Conservation (phyloP, 306 rosid genomes). For the Benincasa hispida region DNA sequence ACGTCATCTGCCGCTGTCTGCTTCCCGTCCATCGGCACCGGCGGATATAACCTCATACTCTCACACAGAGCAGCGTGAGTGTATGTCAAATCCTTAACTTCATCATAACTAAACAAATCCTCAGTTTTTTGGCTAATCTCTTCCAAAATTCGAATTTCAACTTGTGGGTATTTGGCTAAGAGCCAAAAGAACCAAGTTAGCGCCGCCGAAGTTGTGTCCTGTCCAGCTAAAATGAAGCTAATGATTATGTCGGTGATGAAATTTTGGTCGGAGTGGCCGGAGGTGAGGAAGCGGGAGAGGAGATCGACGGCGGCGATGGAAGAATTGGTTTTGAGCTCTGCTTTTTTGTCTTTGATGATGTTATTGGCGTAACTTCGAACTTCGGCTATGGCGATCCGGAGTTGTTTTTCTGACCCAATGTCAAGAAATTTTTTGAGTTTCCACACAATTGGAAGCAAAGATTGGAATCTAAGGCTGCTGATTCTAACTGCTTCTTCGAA, state of each 20-base stretch:
- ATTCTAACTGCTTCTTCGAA: slow-evolving; percentile 31
- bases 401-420: slow-evolving; percentile 32
- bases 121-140: slow-evolving; percentile 19
- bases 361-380: slow-evolving; percentile 32
- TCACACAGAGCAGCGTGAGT: slow-evolving; percentile 60
- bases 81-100: slow-evolving; percentile 44
- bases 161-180: slow-evolving; percentile 20
- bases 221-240: slow-evolving; percentile 51
- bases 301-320: slow-evolving; percentile 26
- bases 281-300: slow-evolving; percentile 34
- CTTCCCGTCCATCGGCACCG: slow-evolving; percentile 32
- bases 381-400: slow-evolving; percentile 12
- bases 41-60: slow-evolving; percentile 66
- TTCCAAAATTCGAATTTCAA: slow-evolving; percentile 20
- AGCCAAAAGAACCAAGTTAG: slow-evolving; percentile 75
- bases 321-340: slow-evolving; percentile 15
- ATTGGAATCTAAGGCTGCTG: slow-evolving; percentile 19
- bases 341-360: slow-evolving; percentile 31
- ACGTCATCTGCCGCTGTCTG: slow-evolving; percentile 28
- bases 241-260: slow-evolving; percentile 41
- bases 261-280: slow-evolving; percentile 37
- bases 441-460: slow-evolving; percentile 23
- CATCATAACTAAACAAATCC: slow-evolving; percentile 13
- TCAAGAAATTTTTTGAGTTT: slow-evolving; percentile 17
- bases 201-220: slow-evolving; percentile 46